These are phyloP conservation scores for Nakazawaea holstii DNA, from an alignment of 805 yeast species.

Conservation along the genomic window DNA sequence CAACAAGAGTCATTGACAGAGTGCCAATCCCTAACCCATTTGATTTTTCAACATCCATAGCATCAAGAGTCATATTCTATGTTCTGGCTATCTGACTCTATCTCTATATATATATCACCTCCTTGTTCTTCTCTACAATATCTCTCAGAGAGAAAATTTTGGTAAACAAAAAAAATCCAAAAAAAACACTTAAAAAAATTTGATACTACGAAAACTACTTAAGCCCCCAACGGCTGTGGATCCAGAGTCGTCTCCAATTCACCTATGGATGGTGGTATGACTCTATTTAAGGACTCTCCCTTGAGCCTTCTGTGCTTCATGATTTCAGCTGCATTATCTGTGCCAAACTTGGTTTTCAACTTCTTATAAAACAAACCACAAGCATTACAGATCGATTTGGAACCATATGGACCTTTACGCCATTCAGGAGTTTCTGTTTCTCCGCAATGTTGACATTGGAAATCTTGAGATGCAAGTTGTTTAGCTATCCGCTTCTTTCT, in stretches of 20 bases:
- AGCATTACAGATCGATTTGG: constrained; percentile 73
- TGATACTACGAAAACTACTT: constrained; percentile 11
- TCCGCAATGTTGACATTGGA: constrained; percentile 54
- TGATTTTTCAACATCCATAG: not conserved
- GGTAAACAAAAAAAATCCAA: not conserved
- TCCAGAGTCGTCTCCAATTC: constrained; percentile 18
- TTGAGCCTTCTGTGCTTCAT: not conserved
- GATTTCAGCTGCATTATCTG: constrained; percentile 24
- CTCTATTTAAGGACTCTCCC: not conserved
- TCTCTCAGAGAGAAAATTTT: not conserved
- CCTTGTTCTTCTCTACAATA: too few relatives aligned
- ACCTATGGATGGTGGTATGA: constrained; percentile 13
- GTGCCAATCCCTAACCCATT: not conserved
- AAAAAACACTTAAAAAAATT: constrained; percentile 5
- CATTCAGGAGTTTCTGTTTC: constrained; percentile 71
- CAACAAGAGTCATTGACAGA: not conserved
- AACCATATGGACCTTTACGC: constrained; percentile 77
- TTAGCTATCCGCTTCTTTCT: not conserved
- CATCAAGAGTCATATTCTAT: not conserved
- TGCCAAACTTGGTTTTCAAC: constrained; percentile 35
- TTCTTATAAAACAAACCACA: constrained; percentile 68
- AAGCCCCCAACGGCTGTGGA: constrained; percentile 15
- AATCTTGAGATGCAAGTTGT: not conserved
- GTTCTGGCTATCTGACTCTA: not conserved
- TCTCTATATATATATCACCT: not conserved